Evolutionary conservation across 441 rosid genomes (phyloP), one percentile per base, ranked within the genome.

Genomic region (Codiaeum variegatum): DNA sequence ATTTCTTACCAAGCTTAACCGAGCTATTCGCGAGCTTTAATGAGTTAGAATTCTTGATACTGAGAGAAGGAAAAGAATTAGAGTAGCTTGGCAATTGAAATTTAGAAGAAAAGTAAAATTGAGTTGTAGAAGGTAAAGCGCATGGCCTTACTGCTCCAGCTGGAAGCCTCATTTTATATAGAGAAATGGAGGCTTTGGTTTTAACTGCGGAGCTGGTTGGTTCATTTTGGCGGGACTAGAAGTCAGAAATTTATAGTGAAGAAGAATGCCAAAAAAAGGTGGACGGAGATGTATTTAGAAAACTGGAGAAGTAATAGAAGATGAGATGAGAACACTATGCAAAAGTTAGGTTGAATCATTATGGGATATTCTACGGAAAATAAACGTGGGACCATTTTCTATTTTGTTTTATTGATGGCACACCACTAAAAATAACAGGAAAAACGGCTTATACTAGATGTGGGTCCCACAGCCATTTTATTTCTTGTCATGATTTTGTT

Each of bases 1-100:
- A 88, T 56, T 31, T 76, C 70, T 75, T 81, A 44, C 84, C 83
- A 0, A 88, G 76, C 73, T 79, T 86, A 69, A 77, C 18, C 1
- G 56, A n/a, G 1, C 21, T 19, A 15, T 1, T 1, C 21, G 46
- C 1, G 73, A 73, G 16, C 5, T 13, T 0, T 36, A 18, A 16
- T 15, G 56, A 15, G 60, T 15, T 6, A 7, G 26, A 34, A 2
- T 19, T 7, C 15, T 66, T 26, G 58, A 52, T 2, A n/a, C 58
- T 5, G 15, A 11, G 42, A 40, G 12, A 3, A 40, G 8, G 44
- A 13, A 13, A 40, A 40, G 44, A 40, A 13, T 40, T 40, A 23
- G 19, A 42, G 26, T 10, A 36, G 4, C 0, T 5, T 8, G 13
- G 32, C 19, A 9, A 24, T 36, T 46, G 40, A 40, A 63, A 10